These are phyloP conservation scores for Hebeloma cylindrosporum DNA, from an alignment of 768 basidiomycete genomes.

Conservation along the genomic window DNA sequence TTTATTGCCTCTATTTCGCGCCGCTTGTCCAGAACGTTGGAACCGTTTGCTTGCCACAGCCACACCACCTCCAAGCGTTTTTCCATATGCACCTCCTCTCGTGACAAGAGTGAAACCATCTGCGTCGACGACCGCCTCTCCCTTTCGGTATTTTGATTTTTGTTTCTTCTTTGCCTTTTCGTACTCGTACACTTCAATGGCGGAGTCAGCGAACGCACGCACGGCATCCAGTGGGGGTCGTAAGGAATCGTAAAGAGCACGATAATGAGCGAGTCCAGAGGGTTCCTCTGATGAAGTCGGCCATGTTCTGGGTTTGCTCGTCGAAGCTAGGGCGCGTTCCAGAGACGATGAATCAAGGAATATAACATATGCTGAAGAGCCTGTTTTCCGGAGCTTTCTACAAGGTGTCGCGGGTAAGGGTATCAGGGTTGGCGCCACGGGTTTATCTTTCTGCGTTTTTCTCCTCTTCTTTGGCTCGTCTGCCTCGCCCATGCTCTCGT, in stretches of 20 bases:
- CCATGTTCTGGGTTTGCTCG: slow-evolving; percentile 62
- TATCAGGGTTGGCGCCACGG: slow-evolving; percentile 49
- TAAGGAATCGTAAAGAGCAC: slow-evolving; percentile 56
- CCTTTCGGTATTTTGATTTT: slow-evolving; percentile 69
- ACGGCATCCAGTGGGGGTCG: slow-evolving; percentile 76
- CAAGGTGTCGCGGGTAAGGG: slow-evolving; percentile 56
- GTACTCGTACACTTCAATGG: slow-evolving; percentile 76
- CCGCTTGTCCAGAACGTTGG: slow-evolving; percentile 60
- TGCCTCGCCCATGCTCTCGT: slow-evolving; percentile 32
- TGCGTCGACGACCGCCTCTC: slow-evolving; percentile 88
- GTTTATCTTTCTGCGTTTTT: slow-evolving; percentile 38
- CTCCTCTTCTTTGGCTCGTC: slow-evolving; percentile 39
- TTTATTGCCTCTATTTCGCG: slow-evolving; percentile 43
- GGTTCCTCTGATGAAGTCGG: slow-evolving; percentile 57
- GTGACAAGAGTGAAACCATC: slow-evolving; percentile 95
- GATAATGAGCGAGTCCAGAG: slow-evolving; percentile 72
- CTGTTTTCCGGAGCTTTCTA: slow-evolving; percentile 62
- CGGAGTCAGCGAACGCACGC: slow-evolving; percentile 77
- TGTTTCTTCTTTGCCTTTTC: slow-evolving; percentile 60
- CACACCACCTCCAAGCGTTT: slow-evolving; percentile 81
- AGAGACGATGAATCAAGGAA: slow-evolving; percentile 73
- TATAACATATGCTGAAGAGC: slow-evolving; percentile 68
- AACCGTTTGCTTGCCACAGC: slow-evolving; percentile 61
- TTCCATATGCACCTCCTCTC: slow-evolving; percentile 87
- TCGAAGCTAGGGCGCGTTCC: slow-evolving; percentile 57